These are phyloP conservation scores for Penicillium turbatum DNA, from an alignment of 495 filamentous ascomycete genomes.

Conservation along the genomic window DNA sequence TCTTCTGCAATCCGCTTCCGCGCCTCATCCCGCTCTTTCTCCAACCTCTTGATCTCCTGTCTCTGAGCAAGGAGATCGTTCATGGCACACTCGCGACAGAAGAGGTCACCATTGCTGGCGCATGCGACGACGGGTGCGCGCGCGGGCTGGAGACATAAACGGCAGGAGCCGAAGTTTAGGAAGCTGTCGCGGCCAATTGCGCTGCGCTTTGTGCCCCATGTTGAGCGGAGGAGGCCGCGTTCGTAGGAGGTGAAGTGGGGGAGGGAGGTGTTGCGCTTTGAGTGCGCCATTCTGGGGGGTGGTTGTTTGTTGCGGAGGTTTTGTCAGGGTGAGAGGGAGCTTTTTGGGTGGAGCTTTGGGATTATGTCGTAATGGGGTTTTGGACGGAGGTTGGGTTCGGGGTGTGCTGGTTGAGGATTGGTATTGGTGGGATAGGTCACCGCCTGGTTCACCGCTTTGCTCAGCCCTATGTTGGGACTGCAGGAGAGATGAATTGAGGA, in stretches of 20 bases:
- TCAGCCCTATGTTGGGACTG: background rate
- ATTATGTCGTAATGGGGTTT: slow-evolving; percentile 7
- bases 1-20: slow-evolving; percentile 38
- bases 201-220: slow-evolving; percentile 79
- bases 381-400: background rate
- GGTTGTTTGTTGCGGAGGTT: background rate
- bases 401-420: background rate
- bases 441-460: background rate
- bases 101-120: slow-evolving; percentile 78
- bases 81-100: slow-evolving; percentile 93
- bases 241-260: slow-evolving; percentile 95
- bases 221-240: slow-evolving; percentile 68
- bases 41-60: slow-evolving; percentile 85
- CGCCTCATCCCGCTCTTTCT: slow-evolving; percentile 58
- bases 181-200: slow-evolving; percentile 89
- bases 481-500: too few relatives aligned
- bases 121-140: slow-evolving; percentile 79
- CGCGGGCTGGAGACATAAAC: slow-evolving; percentile 80
- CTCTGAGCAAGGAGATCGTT: slow-evolving; percentile 85
- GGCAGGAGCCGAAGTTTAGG: slow-evolving; percentile 86
- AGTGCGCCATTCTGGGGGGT: slow-evolving; percentile 38
- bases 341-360: slow-evolving; percentile 2
- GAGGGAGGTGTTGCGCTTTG: slow-evolving; percentile 92
- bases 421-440: background rate
- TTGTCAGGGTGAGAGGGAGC: background rate